Base-by-base conservation (phyloP, 2,329 filamentous ascomycete species). In the Cordyceps javanica region DNA sequence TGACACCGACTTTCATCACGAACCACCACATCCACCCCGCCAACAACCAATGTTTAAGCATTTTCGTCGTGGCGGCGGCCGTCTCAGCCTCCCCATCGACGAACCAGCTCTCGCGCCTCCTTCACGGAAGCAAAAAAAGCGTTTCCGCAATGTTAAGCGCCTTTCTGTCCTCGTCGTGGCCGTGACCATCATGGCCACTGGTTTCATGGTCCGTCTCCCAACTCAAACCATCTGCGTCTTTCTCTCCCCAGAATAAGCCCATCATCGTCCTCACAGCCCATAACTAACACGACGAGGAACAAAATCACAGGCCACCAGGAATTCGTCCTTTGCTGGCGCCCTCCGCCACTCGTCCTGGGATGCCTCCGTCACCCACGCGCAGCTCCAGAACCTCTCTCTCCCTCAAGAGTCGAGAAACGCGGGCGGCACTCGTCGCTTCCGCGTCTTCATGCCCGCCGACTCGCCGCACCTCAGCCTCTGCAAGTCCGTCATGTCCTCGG, bases 381-480 rank as follows among this genome's bases (percentile, higher is more conserved):
- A 55, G 50, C 50, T 59, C 34, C 34, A 50, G 28, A 49, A 49
- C 30, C 57, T 59, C 26, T 54, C 57, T 21, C 30, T 49, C 11
- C 57, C 57, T 11, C 46, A 42, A 10, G 14, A 54, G 14, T 45
- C 48, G 19, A 16, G n/a, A n/a, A 30, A 59, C 41, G 19, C 44
- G 30, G 55, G 48, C 16, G 61, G 61, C 23, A 48, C 58, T 1
- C 67, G 68, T 0, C 69, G 62, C 1, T 61, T 74, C 11, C 68
- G 68, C n/a, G 60, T 74, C 53, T 73, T 74, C 61, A 71, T 74
- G 70, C 67, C 70, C 2, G 72, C 72, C 11, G 70, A 73, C 54
- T 66, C 65, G 2, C 68, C 72, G 3, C 63, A 67, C 53, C 65
- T 73, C 34, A 72, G 71, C 54, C 66, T 74, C 11, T 74, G 72